A percentile compares a stretch with the other conserved stretches of the same genome.
These are phyloP conservation scores for Fragilariopsis cylindrus DNA, from an alignment of 108 stramenopile species.

Conservation along the genomic window DNA sequence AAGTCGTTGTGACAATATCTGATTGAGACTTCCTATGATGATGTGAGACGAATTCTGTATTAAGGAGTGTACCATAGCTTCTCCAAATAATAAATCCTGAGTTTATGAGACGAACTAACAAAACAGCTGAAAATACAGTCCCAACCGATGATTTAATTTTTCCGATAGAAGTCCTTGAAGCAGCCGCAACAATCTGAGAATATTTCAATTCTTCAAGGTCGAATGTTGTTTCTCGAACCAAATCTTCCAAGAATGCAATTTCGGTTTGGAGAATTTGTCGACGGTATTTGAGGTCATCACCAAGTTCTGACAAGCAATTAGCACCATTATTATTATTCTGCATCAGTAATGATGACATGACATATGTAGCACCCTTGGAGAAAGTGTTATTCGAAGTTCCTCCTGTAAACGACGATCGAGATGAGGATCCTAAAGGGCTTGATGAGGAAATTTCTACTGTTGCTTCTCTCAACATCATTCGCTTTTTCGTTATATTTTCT, in stretches of 20 bases:
- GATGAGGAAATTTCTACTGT: conserved; percentile 11
- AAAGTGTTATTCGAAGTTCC: conserved; percentile 9
- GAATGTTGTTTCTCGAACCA: conserved; percentile 62
- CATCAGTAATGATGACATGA: neutral
- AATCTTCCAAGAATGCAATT: conserved; percentile 58
- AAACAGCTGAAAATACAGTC: conserved; percentile 59
- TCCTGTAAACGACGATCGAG: neutral
- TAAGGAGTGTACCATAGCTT: conserved; percentile 13
- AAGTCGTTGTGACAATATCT: conserved; percentile 58
- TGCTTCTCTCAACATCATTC: conserved; percentile 13
- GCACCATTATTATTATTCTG: conserved; percentile 5
- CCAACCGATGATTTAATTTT: conserved; percentile 50
- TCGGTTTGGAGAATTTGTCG: conserved; percentile 50
- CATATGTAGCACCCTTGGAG: neutral
- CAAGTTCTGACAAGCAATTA: conserved; percentile 20
- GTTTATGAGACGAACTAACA: conserved; percentile 56
- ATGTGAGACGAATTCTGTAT: neutral
- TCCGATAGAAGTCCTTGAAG: conserved; percentile 61
- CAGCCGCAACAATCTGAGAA: conserved; percentile 48
- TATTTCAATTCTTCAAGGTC: conserved; percentile 73
- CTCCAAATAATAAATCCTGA: conserved; percentile 41
- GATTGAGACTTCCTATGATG: conserved; percentile 11
- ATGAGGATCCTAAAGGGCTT: neutral
- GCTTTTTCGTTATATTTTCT: conserved; percentile 27
- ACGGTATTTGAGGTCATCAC: conserved; percentile 45